Base-by-base conservation (phyloP, 2,329 filamentous ascomycete species). In the Fusarium illudens region DNA sequence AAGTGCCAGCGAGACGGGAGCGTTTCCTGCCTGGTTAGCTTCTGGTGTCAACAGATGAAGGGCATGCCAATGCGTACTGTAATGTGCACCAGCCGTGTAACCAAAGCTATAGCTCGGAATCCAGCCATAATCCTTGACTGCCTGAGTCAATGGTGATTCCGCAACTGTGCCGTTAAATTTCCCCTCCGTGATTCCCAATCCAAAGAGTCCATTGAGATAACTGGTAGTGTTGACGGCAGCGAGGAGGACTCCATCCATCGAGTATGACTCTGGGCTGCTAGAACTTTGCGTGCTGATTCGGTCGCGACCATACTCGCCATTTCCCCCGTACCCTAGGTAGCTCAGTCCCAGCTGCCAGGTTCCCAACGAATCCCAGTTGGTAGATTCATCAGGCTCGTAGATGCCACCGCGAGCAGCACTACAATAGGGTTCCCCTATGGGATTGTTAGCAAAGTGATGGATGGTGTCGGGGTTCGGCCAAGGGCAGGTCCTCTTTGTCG, bases 101-200 rank as follows among this genome's bases (percentile, higher is more conserved):
- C 89, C 90, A 75, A 91, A 93, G 39, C 89, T 92, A 65, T 92
- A 83, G 75, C 91, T 93, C 1, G 90, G 89, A 49, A 93, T 91
- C 60, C 79, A 80, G 9, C 86, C 85, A 59, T 85, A 82, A 11
- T 83, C 77, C 73, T 89, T 85, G 42, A 91, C 85, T 53, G 90
- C 79, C 73, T 89, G 78, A 68, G 86, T 79, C 73, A 89, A 73
- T 60, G 86, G 78, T 71, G 86, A 80, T 69, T 85, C 78, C 75
- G 85, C 80, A 60, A 85, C 75, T 73, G 79, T 79, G 62, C 79
- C 75, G 12, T 80, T 80, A 67, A 90, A 89, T 32, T 79, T 84
- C 49, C 85, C 84, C 13, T 83, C 81, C 2, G 81, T 83, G 49
- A 85, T 85, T 75, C 87, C 88, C 15, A 89, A 71, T 7, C 87